A percentile compares a stretch with the other conserved stretches of the same genome.
phyloP scores from a whole-genome alignment of 148 eudicot species.

The Heliosperma pusillum region DNA sequence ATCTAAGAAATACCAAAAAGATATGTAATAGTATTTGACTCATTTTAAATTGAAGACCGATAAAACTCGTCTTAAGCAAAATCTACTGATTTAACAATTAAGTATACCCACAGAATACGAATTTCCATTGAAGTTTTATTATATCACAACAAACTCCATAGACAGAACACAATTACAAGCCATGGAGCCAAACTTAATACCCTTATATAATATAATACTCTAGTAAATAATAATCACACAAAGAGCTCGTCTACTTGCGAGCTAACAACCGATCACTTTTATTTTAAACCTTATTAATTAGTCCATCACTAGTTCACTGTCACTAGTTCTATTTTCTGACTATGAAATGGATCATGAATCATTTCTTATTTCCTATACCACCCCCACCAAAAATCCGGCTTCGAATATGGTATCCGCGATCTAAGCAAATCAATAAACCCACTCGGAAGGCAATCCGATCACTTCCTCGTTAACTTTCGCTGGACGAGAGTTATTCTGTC shows the following conservation, averaged over 20 bases:
- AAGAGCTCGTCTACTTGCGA: background rate
- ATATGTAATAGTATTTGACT: no score
- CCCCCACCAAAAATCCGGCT: background rate
- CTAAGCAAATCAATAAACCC: conserved; percentile 20
- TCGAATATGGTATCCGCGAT: background rate
- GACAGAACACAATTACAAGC: conserved; percentile 3
- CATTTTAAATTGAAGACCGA: no score
- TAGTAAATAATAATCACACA: background rate
- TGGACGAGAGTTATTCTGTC: background rate
- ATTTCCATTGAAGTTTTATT: background rate
- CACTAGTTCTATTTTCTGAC: no score
- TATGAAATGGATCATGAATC: background rate
- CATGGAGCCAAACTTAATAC: conserved; percentile 20
- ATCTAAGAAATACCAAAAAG: no score
- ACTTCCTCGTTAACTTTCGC: background rate
- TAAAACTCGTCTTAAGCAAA: no score
- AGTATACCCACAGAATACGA: no score
- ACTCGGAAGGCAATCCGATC: conserved; percentile 27
- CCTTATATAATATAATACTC: no score
- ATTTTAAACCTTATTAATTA: background rate
- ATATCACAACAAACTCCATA: conserved; percentile 13
- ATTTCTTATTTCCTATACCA: background rate
- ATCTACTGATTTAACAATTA: no score
- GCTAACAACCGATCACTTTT: background rate
- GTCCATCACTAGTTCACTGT: background rate